These are phyloP conservation scores for Exophiala sp. DNA, from an alignment of 2,329 filamentous ascomycete genomes.

Conservation along the genomic window DNA sequence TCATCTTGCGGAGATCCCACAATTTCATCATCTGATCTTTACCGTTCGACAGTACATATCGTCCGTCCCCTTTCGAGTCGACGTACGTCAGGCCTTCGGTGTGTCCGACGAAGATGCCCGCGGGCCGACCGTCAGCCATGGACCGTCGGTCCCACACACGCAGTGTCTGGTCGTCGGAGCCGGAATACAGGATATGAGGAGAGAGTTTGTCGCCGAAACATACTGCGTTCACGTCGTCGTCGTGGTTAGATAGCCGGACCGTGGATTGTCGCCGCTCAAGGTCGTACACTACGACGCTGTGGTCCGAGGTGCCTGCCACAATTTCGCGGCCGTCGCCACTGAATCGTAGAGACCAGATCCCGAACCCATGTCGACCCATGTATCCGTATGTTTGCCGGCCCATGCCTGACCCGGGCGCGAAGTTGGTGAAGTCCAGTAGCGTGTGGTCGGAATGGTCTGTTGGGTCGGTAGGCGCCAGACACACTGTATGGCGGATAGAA, in stretches of 20 bases:
- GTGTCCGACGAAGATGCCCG: constrained; percentile 60
- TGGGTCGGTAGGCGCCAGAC: constrained; percentile 79
- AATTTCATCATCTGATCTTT: constrained; percentile 98
- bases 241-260: constrained; percentile 70
- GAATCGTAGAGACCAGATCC: constrained; percentile 87
- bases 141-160: constrained; percentile 91
- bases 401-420: constrained; percentile 20
- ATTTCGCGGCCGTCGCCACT: constrained; percentile 87
- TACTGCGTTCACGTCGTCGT: constrained; percentile 90
- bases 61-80: constrained; percentile 76
- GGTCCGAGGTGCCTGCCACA: constrained; percentile 76
- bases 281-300: constrained; percentile 82
- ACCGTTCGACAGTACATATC: constrained; percentile 87
- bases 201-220: constrained; percentile 86
- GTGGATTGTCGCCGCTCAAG: constrained; percentile 73
- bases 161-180: constrained; percentile 86
- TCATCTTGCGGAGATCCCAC: constrained; percentile 90
- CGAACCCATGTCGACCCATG: constrained; percentile 31
- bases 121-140: constrained; percentile 56
- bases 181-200: constrained; percentile 91
- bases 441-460: constrained; percentile 73
- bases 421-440: constrained; percentile 63
- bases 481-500: constrained; percentile 77
- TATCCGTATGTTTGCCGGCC: constrained; percentile 17
- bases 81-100: constrained; percentile 62